Conservation (phyloP, 345 rosid species). For the Nasturtium officinale region DNA sequence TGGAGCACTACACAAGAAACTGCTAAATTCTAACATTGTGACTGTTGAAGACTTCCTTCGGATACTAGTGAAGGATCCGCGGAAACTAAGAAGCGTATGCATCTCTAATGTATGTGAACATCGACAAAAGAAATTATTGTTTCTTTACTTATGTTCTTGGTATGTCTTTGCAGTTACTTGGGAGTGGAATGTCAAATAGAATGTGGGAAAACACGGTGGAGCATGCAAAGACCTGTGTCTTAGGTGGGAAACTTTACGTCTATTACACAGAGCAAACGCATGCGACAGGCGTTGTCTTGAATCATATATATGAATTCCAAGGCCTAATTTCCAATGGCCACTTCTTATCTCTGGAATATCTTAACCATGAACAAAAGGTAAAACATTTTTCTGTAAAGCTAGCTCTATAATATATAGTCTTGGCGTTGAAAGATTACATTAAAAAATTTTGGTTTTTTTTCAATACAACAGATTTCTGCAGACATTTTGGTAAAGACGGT, state of each 20-base stretch:
- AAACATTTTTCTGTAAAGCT: slow-evolving; percentile 4
- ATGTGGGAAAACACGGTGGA: slow-evolving; percentile 96
- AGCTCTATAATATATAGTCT: neutral
- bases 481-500: slow-evolving; percentile 78
- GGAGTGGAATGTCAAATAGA: slow-evolving; percentile 92
- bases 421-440: neutral
- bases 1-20: slow-evolving; percentile 85
- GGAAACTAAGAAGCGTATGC: slow-evolving; percentile 69
- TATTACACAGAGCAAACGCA: slow-evolving; percentile 60
- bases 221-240: slow-evolving; percentile 85
- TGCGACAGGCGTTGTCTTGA: slow-evolving; percentile 70
- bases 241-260: slow-evolving; percentile 76
- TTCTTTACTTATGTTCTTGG: slow-evolving; percentile 7
- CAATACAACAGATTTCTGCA: slow-evolving; percentile 61
- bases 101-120: slow-evolving; percentile 14
- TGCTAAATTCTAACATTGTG: slow-evolving; percentile 53
- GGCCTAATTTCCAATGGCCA: slow-evolving; percentile 75
- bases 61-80: slow-evolving; percentile 65
- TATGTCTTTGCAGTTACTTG: slow-evolving; percentile 61
- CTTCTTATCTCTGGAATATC: slow-evolving; percentile 67
- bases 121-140: slow-evolving; percentile 2
- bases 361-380: slow-evolving; percentile 75
- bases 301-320: slow-evolving; percentile 71
- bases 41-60: slow-evolving; percentile 90
- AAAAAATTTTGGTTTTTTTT: neutral